A percentile compares a stretch with the other conserved stretches of the same genome.
These are phyloP conservation scores for Usnea hakonensis DNA, from an alignment of 495 filamentous ascomycete genomes.

Conservation along the genomic window DNA sequence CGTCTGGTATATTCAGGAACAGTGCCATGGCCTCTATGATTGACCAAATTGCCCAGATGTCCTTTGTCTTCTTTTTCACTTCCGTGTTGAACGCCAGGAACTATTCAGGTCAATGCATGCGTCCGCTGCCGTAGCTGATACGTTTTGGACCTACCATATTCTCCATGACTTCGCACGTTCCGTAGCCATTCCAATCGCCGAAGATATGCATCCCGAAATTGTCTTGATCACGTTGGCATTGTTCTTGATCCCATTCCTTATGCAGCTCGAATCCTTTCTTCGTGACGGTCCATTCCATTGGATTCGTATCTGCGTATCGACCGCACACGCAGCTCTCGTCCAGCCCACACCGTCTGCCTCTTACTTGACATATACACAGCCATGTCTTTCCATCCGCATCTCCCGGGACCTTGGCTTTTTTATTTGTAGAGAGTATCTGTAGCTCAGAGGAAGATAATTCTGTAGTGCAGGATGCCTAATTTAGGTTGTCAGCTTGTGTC, in stretches of 20 bases:
- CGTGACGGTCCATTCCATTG: not conserved
- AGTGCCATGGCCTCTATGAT: not conserved
- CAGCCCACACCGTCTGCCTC: not conserved
- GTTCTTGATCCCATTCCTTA: not conserved
- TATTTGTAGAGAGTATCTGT: not conserved
- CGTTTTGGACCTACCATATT: conserved; percentile 21
- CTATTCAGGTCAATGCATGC: not conserved
- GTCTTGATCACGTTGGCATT: conserved; percentile 23
- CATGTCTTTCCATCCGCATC: not conserved
- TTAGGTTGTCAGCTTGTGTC: not conserved
- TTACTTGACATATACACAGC: not conserved
- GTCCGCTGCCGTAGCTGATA: not conserved
- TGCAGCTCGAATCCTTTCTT: not conserved
- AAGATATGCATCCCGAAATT: conserved; percentile 34
- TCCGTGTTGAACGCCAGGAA: not conserved
- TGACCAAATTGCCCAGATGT: not conserved
- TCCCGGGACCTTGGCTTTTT: not conserved
- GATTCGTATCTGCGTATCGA: not conserved
- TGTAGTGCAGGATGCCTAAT: not conserved
- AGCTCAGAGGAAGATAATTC: not conserved
- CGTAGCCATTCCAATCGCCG: conserved; percentile 35
- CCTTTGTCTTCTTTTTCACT: not conserved
- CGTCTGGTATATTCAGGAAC: not conserved
- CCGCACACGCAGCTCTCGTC: not conserved
- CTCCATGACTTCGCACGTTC: conserved; percentile 34